phyloP scores from a whole-genome alignment of 805 yeast species.

The Pichia rugopelliculosa region DNA sequence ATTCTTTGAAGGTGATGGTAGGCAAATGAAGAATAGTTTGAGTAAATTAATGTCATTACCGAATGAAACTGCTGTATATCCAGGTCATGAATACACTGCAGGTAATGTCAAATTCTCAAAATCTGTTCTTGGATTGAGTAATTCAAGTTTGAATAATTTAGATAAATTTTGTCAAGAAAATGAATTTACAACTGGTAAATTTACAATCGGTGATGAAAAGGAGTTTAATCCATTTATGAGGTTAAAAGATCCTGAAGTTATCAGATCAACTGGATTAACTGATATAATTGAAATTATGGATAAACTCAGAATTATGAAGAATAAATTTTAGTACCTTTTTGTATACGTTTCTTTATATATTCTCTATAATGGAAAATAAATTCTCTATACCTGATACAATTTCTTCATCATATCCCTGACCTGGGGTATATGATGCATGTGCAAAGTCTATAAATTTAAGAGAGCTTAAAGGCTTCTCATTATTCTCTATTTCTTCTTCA shows the following conservation, averaged over 20 bases:
- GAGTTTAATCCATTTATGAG: constrained; percentile 87
- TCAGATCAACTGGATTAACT: constrained; percentile 46
- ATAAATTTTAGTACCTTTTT: constrained; percentile 33
- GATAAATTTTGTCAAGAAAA: constrained; percentile 42
- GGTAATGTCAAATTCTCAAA: constrained; percentile 74
- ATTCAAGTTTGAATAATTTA: constrained; percentile 45
- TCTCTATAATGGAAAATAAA: constrained; percentile 39
- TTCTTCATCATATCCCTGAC: constrained; percentile 65
- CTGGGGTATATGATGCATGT: constrained; percentile 61
- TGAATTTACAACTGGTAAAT: constrained; percentile 78
- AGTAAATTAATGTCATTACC: constrained; percentile 58
- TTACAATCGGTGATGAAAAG: constrained; percentile 79
- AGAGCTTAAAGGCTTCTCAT: constrained; percentile 41
- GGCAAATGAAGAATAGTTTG: constrained; percentile 71
- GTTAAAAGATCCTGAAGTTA: constrained; percentile 55
- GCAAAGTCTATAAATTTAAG: constrained; percentile 84
- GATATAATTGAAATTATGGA: constrained; percentile 58
- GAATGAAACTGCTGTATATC: constrained; percentile 64
- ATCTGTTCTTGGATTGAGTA: constrained; percentile 44
- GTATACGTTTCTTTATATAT: constrained; percentile 5
- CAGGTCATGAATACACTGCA: constrained; percentile 95
- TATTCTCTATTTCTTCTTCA: constrained; percentile 22
- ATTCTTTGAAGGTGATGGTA: constrained; percentile 86
- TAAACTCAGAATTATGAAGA: constrained; percentile 69
- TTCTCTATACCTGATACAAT: constrained; percentile 62